phyloP scores from a whole-genome alignment of 164 flowering plant genomes.

The Piper longum region DNA sequence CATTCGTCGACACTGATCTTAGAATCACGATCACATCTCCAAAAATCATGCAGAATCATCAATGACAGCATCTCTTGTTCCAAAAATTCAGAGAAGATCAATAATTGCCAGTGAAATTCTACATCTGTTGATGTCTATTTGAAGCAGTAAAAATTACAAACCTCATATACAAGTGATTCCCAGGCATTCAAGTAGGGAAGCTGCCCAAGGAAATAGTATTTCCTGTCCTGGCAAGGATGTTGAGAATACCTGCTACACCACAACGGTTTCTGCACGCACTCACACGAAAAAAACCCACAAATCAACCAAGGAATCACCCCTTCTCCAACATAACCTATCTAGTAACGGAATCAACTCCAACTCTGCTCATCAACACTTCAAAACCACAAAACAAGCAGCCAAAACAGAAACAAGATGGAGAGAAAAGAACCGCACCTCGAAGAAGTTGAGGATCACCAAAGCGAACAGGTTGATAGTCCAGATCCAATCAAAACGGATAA shows the following conservation, averaged over 20 bases:
- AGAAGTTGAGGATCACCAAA: constrained; percentile 53
- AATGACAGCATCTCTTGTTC: too few species aligned
- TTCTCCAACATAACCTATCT: not conserved
- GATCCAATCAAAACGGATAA: constrained; percentile 41
- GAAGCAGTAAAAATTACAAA: constrained; percentile 7
- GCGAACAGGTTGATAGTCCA: constrained; percentile 83
- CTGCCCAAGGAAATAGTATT: constrained; percentile 74
- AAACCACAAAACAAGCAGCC: not conserved
- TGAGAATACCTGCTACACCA: constrained; percentile 47
- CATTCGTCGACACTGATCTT: too few species aligned
- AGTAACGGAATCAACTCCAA: not conserved
- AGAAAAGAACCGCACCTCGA: constrained; percentile 41
- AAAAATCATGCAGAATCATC: too few species aligned
- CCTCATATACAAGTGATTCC: constrained; percentile 71
- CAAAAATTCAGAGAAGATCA: too few species aligned
- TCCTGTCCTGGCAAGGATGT: constrained; percentile 52
- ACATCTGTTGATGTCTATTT: too few species aligned
- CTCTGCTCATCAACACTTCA: not conserved
- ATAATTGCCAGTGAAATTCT: not conserved
- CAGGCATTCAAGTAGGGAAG: constrained; percentile 61
- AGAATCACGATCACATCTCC: too few species aligned
- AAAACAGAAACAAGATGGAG: too few species aligned
- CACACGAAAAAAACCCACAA: not conserved
- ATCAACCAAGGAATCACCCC: not conserved
- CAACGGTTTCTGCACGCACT: constrained; percentile 56